Base-by-base conservation (phyloP, 306 rosid genomes). In the Rosa persica region DNA sequence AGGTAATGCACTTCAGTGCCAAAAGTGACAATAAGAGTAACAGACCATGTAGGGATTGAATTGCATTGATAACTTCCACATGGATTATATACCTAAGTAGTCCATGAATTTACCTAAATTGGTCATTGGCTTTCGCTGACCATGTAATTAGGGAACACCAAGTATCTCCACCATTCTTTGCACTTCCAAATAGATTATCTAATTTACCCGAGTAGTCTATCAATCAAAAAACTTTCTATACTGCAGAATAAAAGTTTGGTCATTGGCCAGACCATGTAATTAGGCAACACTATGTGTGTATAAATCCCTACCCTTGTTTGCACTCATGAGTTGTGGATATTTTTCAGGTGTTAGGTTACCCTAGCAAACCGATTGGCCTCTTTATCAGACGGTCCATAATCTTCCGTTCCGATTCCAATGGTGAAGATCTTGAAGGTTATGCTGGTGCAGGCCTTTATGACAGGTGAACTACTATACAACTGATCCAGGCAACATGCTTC, bases 401-500 rank as follows among this genome's bases (percentile, higher is more conserved):
- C 86, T 95, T 95, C 78, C 93, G 99, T 74, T 95, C 99, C 5
- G 99, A 95, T 83, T 95, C 98, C 85, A 95, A 95, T 46, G 99
- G 99, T 49, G 99, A 95, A 89, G 99, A 95, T 84, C 96, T 95
- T 3, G 99, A 91, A 85, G 99, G 99, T 49, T 95, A 95, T 88
- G 99, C 99, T 30, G 99, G 99, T 81, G 99, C 99, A 12, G 99
- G 98, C 36, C 98, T 95, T 79, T 95, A 95, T 70, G 99, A 95
- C 89, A 95, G 99, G 99, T 95, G 84, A 67, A 70, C 40, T 81
- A 43, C 42, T 38, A 4, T 25, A 20, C 23, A 49, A 30, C 19
- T 62, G 27, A 62, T 22, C 5, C 61, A 49, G 44, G 75, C 44
- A 27, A 71, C 19, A 51, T 51, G 47, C 48, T 10, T 52, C 36